Evolutionary conservation across 2,329 filamentous ascomycete genomes (phyloP).

Genomic region (Botrytis hyacinthi): DNA sequence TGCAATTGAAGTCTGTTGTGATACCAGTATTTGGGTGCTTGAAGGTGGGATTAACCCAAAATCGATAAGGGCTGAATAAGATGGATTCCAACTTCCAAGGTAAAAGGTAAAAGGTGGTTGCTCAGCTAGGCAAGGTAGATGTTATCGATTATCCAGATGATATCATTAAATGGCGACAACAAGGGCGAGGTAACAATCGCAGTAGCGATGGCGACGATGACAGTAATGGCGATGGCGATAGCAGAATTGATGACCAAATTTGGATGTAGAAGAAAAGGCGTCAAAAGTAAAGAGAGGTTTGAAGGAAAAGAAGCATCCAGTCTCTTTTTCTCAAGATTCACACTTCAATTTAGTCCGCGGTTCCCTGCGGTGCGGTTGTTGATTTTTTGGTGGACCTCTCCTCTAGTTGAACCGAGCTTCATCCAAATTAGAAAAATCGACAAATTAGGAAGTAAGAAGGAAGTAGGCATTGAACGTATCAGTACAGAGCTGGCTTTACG

Average conservation of each 20-base stretch:
- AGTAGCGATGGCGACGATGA: background rate
- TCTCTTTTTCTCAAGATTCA: background rate
- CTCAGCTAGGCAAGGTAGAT: background rate
- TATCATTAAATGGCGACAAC: background rate
- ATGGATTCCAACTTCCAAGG: background rate
- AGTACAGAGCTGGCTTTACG: background rate
- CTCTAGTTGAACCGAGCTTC: background rate
- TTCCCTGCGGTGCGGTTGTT: background rate
- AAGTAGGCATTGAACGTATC: background rate
- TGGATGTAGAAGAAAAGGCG: background rate
- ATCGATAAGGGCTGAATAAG: constrained; percentile 8
- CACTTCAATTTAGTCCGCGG: background rate
- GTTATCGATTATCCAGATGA: background rate
- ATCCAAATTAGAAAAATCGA: background rate
- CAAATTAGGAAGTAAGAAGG: background rate
- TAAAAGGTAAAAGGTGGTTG: background rate
- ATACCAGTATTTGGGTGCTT: background rate
- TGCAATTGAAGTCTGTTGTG: background rate
- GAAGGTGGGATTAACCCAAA: background rate
- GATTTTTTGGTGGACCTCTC: background rate
- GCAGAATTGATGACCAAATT: background rate
- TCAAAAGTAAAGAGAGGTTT: background rate
- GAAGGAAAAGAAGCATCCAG: constrained; percentile 5
- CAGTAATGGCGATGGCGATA: background rate
- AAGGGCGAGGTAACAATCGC: background rate